Evolutionary conservation across 768 basidiomycete species (phyloP), one percentile per base, ranked within the genome.

Genomic region (Melanogaster broomeanus): DNA sequence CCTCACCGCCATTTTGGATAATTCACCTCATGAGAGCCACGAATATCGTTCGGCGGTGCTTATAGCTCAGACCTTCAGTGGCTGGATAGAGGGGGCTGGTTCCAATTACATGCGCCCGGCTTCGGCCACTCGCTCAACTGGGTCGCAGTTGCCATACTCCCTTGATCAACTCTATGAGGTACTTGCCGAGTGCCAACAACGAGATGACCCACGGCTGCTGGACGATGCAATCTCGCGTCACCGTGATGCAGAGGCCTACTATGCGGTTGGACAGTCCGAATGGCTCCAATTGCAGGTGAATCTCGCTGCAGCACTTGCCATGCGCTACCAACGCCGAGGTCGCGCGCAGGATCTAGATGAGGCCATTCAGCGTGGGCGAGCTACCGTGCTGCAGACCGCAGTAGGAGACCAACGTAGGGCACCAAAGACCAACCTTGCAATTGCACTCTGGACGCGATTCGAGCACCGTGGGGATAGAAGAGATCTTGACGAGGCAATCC

Each of bases 401-500:
- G 45, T 42, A 4, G 22, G 33, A 0, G 34, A 37, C 13, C 60
- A 62, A 33, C 31, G 55, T 9, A 37, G 51, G 27, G 50, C 35
- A 34, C 21, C 35, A 11, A 24, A 59, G 2, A 45, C 13, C 45
- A 63, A 55, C 45, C 62, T 66, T 13, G 55, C 39, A 8, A 35
- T 46, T n/a, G 48, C 51, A 18, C 52, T 63, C 25, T 34, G 21
- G 42, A 11, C 27, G 11, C 46, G 46, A 2, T 58, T 49, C 16
- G 31, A 45, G n/a, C 19, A 41, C 12, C 13, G 3, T 2, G n/a
- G 34, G 5, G 6, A 40, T 18, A 7, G 16, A 11, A 22, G 6
- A 21, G 54, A 59, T 37, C 47, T 67, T 12, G 48, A 64, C 13
- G 55, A 60, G 41, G 61, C 64, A 8, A 61, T 43, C 31, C 13